Evolutionary conservation across 2,329 filamentous ascomycete genomes (phyloP).

Genomic region (Setomelanomma holmii): DNA sequence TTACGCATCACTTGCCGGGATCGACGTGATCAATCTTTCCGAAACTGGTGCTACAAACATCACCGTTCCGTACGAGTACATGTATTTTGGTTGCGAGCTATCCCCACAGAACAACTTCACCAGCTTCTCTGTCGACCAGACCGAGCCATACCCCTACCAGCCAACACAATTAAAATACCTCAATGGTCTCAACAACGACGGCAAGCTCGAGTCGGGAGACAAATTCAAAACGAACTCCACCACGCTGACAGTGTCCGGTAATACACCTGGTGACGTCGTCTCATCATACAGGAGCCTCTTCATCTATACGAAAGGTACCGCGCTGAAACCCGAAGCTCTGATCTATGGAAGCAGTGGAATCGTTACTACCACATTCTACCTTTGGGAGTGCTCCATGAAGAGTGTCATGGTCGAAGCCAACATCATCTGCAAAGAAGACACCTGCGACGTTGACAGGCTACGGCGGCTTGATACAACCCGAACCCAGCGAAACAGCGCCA

Average conservation of each 20-base stretch:
- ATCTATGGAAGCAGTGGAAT: conserved; percentile 3
- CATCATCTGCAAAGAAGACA: not conserved
- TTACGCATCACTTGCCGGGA: conserved; percentile 8
- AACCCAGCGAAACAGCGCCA: not conserved
- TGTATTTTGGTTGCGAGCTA: conserved; percentile 8
- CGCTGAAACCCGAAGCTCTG: conserved; percentile 1
- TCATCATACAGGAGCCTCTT: not conserved
- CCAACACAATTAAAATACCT: conserved; percentile 1
- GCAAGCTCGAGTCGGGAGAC: not conserved
- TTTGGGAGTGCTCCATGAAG: conserved; percentile 11
- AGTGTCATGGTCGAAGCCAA: conserved; percentile 11
- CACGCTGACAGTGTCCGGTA: not conserved
- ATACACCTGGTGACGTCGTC: not conserved
- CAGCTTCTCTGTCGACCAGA: not conserved
- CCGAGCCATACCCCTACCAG: not conserved
- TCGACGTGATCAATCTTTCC: conserved; percentile 5
- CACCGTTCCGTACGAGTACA: conserved; percentile 10
- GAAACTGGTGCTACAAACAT: not conserved
- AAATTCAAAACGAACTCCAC: not conserved
- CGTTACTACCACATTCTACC: not conserved
- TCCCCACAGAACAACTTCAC: conserved; percentile 2
- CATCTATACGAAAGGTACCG: conserved; percentile 3
- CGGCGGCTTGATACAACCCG: conserved; percentile 3
- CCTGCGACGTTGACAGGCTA: conserved; percentile 1
- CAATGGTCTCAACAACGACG: conserved; percentile 1